These are phyloP conservation scores for Pseudogymnoascus sp. DNA, from an alignment of 2,329 filamentous ascomycete genomes.

Conservation along the genomic window DNA sequence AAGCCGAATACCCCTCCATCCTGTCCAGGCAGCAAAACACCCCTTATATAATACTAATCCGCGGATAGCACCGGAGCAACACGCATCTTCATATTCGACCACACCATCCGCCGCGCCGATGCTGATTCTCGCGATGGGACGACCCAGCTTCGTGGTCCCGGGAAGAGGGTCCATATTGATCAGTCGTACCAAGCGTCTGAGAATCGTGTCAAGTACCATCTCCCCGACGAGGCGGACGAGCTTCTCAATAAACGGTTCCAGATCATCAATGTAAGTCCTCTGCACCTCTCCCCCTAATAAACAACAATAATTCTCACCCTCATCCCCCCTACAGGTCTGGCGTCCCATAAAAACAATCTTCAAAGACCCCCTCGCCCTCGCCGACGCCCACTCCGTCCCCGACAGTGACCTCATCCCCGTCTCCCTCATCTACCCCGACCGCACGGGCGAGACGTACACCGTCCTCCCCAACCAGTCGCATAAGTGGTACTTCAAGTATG, in stretches of 20 bases:
- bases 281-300: not conserved
- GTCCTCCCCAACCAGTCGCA: constrained; percentile 38
- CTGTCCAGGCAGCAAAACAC: constrained; percentile 49
- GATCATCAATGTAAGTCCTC: constrained; percentile 41
- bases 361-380: constrained; percentile 47
- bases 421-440: constrained; percentile 42
- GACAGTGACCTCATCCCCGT: constrained; percentile 43
- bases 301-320: not conserved
- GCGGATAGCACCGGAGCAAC: constrained; percentile 14
- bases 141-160: constrained; percentile 46
- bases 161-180: constrained; percentile 68
- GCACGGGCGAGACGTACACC: constrained; percentile 41
- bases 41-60: not conserved
- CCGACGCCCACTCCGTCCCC: constrained; percentile 40
- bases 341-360: constrained; percentile 42
- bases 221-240: constrained; percentile 37
- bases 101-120: constrained; percentile 62
- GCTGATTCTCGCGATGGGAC: constrained; percentile 36
- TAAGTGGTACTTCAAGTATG: constrained; percentile 46
- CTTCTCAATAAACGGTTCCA: constrained; percentile 41
- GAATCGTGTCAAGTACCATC: constrained; percentile 61
- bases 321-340: constrained; percentile 28
- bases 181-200: constrained; percentile 60
- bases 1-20: constrained; percentile 19
- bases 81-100: constrained; percentile 68